phyloP scores from a whole-genome alignment of 2,329 filamentous ascomycete species.

The Shiraia sp. region DNA sequence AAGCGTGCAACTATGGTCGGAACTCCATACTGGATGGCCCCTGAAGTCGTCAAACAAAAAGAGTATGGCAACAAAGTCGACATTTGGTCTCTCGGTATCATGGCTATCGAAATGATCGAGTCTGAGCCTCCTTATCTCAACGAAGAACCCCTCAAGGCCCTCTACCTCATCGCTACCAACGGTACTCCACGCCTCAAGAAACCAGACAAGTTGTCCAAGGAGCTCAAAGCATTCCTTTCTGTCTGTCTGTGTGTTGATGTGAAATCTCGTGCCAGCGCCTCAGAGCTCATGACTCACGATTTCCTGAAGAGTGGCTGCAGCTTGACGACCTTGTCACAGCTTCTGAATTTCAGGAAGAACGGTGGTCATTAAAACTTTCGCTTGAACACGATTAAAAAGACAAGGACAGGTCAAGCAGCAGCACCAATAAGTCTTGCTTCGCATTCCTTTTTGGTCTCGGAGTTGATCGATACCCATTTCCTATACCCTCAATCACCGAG shows the following conservation, averaged over 20 bases:
- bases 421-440: slow-evolving; percentile 3
- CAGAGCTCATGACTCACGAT: slow-evolving; percentile 87
- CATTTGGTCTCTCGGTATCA: slow-evolving; percentile 98
- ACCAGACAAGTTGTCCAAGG: slow-evolving; percentile 95
- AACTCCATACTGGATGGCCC: slow-evolving; percentile 99
- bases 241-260: slow-evolving; percentile 97
- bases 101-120: slow-evolving; percentile 99
- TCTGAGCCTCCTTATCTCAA: slow-evolving; percentile 97
- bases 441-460: slow-evolving; percentile 15
- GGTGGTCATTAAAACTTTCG: slow-evolving; percentile 50
- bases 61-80: slow-evolving; percentile 98
- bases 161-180: slow-evolving; percentile 97
- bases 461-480: slow-evolving; percentile 38
- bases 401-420: neutral
- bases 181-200: slow-evolving; percentile 97
- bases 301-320: slow-evolving; percentile 93
- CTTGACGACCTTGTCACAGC: slow-evolving; percentile 77
- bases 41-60: slow-evolving; percentile 98
- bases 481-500: slow-evolving; percentile 20
- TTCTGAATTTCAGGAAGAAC: slow-evolving; percentile 82
- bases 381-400: neutral
- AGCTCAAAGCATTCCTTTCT: slow-evolving; percentile 94
- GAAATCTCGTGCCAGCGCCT: slow-evolving; percentile 87
- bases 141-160: slow-evolving; percentile 94
- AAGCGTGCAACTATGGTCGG: slow-evolving; percentile 99